Evolutionary conservation across 2,329 filamentous ascomycete species (phyloP).

Genomic region (Exophiala viscosa): DNA sequence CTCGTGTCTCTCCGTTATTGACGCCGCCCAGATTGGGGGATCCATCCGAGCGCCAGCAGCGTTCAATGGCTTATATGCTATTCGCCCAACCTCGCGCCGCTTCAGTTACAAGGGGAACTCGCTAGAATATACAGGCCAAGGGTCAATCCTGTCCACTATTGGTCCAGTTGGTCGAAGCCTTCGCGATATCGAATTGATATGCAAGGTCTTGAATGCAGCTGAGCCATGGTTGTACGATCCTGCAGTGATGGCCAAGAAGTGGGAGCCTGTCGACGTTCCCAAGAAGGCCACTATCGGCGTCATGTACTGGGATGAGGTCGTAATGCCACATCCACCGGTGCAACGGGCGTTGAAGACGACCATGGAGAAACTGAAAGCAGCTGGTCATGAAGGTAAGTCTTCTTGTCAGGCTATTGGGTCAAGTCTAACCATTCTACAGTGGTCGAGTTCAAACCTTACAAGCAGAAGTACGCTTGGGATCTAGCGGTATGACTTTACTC

Average conservation of each 20-base stretch:
- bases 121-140: slow-evolving; percentile 4
- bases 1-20: no score
- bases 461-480: no score
- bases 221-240: no score
- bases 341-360: slow-evolving; percentile 9
- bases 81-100: slow-evolving; percentile 12
- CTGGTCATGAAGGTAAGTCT: slow-evolving; percentile 42
- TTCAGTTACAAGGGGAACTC: background rate
- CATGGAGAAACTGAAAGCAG: slow-evolving; percentile 35
- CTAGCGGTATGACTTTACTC: no score
- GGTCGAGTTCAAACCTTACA: no score
- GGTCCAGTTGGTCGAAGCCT: slow-evolving; percentile 30
- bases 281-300: slow-evolving; percentile 15
- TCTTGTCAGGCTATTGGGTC: no score
- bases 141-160: slow-evolving; percentile 19
- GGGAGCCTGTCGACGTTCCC: slow-evolving; percentile 11
- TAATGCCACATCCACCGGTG: slow-evolving; percentile 21
- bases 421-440: no score
- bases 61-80: slow-evolving; percentile 28
- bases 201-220: slow-evolving; percentile 12
- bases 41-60: slow-evolving; percentile 36
- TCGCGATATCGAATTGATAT: slow-evolving; percentile 9
- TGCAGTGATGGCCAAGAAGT: no score
- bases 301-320: slow-evolving; percentile 12
- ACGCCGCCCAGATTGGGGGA: slow-evolving; percentile 30